Conservation (phyloP, 2,329 filamentous ascomycete genomes). For the Colletotrichum sublineola region DNA sequence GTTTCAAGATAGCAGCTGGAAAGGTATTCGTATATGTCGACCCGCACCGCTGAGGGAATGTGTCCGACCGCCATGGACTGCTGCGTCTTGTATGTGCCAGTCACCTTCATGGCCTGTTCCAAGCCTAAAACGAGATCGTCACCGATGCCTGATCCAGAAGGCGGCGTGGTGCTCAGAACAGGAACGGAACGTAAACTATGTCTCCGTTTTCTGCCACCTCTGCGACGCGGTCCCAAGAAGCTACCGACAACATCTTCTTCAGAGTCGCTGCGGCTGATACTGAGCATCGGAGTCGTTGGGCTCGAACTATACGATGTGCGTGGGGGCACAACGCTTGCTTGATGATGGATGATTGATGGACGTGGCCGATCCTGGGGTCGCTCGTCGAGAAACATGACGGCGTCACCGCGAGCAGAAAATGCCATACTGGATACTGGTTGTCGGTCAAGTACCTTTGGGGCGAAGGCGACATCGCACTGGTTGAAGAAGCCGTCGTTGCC, state of each 20-base stretch:
- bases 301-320: conserved; percentile 63
- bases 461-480: conserved; percentile 75
- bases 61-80: conserved; percentile 74
- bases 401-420: conserved; percentile 71
- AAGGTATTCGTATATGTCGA: conserved; percentile 68
- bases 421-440: conserved; percentile 72
- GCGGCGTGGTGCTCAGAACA: conserved; percentile 67
- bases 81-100: conserved; percentile 69
- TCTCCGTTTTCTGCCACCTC: conserved; percentile 57
- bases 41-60: conserved; percentile 65
- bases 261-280: conserved; percentile 72
- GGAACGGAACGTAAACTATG: conserved; percentile 50
- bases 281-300: conserved; percentile 63
- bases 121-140: conserved; percentile 64
- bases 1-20: conserved; percentile 69
- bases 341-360: conserved; percentile 53
- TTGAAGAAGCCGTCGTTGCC: conserved; percentile 72
- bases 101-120: conserved; percentile 70
- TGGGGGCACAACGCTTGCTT: conserved; percentile 50
- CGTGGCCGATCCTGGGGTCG: conserved; percentile 62
- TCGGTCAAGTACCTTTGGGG: conserved; percentile 72
- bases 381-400: conserved; percentile 73
- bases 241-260: conserved; percentile 74
- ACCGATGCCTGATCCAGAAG: conserved; percentile 56
- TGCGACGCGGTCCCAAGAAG: conserved; percentile 66